Evolutionary conservation across 2,329 filamentous ascomycete species (phyloP).

Genomic region (Aspergillus neoniger): DNA sequence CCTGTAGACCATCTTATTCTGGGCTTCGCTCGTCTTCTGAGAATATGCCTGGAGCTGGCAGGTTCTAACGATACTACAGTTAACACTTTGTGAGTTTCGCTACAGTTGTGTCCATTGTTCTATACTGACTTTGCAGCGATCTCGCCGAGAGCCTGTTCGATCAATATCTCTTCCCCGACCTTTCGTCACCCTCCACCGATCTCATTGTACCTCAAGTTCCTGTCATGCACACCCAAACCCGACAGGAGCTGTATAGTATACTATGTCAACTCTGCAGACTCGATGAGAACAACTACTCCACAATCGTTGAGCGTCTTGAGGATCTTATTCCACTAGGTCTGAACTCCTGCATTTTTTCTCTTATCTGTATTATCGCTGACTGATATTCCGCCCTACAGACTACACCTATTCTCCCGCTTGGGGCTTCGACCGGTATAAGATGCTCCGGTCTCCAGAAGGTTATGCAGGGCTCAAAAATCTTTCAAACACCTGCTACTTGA

Average conservation of each 20-base stretch:
- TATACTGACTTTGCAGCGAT: slow-evolving; percentile 30
- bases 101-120: neutral
- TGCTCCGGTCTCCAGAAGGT: slow-evolving; percentile 73
- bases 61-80: slow-evolving; percentile 33
- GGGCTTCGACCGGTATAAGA: slow-evolving; percentile 65
- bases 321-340: slow-evolving; percentile 55
- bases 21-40: slow-evolving; percentile 48
- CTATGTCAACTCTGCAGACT: slow-evolving; percentile 60
- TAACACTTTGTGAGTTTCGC: slow-evolving; percentile 35
- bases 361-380: slow-evolving; percentile 15
- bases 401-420: slow-evolving; percentile 64
- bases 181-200: slow-evolving; percentile 37
- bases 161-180: slow-evolving; percentile 66
- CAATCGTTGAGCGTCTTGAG: slow-evolving; percentile 55
- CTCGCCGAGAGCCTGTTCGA: slow-evolving; percentile 59
- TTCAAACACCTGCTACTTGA: slow-evolving; percentile 96
- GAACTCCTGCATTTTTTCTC: slow-evolving; percentile 31
- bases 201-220: slow-evolving; percentile 44
- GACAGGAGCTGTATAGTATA: slow-evolving; percentile 62
- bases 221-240: slow-evolving; percentile 57
- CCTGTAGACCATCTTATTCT: slow-evolving; percentile 45
- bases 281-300: slow-evolving; percentile 47
- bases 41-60: slow-evolving; percentile 45
- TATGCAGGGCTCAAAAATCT: slow-evolving; percentile 91
- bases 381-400: slow-evolving; percentile 41